Evolutionary conservation across 2,329 filamentous ascomycete genomes (phyloP).

Genomic region (Pseudogymnoascus sp.): DNA sequence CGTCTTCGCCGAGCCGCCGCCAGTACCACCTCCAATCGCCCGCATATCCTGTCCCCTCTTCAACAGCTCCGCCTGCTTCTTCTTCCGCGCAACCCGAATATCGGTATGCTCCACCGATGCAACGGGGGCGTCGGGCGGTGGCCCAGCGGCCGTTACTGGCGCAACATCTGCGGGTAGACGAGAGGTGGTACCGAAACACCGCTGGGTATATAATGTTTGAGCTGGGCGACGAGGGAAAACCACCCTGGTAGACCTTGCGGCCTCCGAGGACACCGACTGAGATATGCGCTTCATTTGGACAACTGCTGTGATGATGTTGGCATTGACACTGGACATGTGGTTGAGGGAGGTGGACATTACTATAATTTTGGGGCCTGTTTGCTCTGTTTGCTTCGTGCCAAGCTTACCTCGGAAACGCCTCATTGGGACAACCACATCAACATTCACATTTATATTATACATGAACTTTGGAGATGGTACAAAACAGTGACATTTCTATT

Average conservation of each 20-base stretch:
- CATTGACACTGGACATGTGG: background rate
- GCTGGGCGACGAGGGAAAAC: slow-evolving; percentile 1
- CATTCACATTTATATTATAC: background rate
- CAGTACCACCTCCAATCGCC: slow-evolving; percentile 29
- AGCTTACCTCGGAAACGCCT: background rate
- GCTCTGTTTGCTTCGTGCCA: slow-evolving; percentile 6
- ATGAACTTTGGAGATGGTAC: background rate
- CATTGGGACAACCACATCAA: background rate
- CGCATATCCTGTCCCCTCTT: slow-evolving; percentile 43
- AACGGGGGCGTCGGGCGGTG: slow-evolving; percentile 48
- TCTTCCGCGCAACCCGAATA: slow-evolving; percentile 41
- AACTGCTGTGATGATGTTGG: background rate
- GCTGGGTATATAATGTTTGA: slow-evolving; percentile 9
- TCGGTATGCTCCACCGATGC: slow-evolving; percentile 33
- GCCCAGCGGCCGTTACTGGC: slow-evolving; percentile 49
- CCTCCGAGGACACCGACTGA: slow-evolving; percentile 16
- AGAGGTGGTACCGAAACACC: slow-evolving; percentile 22
- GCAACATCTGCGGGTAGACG: slow-evolving; percentile 22
- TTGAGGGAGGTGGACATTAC: background rate
- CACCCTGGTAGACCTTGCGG: slow-evolving; percentile 12
- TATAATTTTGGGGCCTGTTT: slow-evolving; percentile 3
- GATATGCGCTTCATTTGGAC: slow-evolving; percentile 24
- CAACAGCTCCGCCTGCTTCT: slow-evolving; percentile 47
- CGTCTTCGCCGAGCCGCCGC: slow-evolving; percentile 36
- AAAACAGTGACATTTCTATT: background rate